Base-by-base conservation (phyloP, 2,329 filamentous ascomycete genomes). In the Monosporascus sp. region DNA sequence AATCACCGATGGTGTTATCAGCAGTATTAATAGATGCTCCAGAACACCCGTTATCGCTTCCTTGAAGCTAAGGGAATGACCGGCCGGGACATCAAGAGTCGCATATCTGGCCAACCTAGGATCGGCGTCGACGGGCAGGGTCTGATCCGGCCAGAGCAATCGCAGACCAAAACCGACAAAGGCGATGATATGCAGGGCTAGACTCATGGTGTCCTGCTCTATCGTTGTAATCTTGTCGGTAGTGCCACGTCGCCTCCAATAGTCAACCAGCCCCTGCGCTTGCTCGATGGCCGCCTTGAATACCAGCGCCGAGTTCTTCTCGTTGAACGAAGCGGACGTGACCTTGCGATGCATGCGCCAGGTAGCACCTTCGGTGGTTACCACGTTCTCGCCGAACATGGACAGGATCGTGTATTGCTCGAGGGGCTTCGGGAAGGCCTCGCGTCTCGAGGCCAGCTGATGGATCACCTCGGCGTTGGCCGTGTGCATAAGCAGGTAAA, bases 311-410 rank as follows among this genome's bases (percentile, higher is more conserved):
- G 89, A 85, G 67, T 90, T 93, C 69, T 80, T 84, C 71, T 93
- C 89, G 54, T 86, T 89, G 68, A 93, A 92, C 6, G 82, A 82
- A 0, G 87, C 82, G 22, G 84, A 81, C 0, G 84, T 86, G 45
- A 85, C 78, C 69, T 87, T 90, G 55, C 88, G 81, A 66, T 93
- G 88, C 69, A 82, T 77, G 37, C 84, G 83, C 89, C 88, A 93
- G 36, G 79, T 68, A 1, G 73, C 65, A 1, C 87, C 87, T 67
- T 92, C 88, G 2, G 84, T 84, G 0, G 82, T 83, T 20, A 92
- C 71, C 3, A 92, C 77, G 64, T 90, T 93, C 51, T 81, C 77
- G 25, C 89, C 89, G 65, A 86, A 92, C 31, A 87, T 72, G 49
- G 83, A 75, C 27, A 89, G 70, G 9, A 81, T 73, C 14, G 65